Evolutionary conservation across 2,329 filamentous ascomycete species (phyloP), one percentile per base, ranked within the genome.

Genomic region (Claviceps capensis): DNA sequence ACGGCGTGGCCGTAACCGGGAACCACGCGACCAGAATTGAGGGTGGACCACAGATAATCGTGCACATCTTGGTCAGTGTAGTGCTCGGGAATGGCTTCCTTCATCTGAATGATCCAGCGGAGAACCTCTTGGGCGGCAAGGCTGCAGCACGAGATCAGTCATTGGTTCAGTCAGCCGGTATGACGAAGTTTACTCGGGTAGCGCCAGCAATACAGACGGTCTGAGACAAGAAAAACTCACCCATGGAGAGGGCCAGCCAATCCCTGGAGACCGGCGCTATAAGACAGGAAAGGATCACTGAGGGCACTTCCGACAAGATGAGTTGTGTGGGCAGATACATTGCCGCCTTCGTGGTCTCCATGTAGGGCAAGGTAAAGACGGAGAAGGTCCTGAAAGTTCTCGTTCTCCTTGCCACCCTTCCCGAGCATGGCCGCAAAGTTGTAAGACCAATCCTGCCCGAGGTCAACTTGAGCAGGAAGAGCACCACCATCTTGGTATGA

Each of bases 371-470:
- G 82, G 71, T 98, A 98, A 36, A 98, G 75, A 60, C 93, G 82
- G 56, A 98, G 79, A 19, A 98, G 78, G 63, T 98, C 93, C 67
- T 97, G 91, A 78, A 98, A 95, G 67, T 87, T 86, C 71, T 90
- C 87, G 61, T 97, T 85, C 70, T 95, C 77, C 69, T 85, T 81
- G 59, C 89, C 88, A 49, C 84, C 81, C 74, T 94, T 95, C 64
- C 91, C 91, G 51, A 97, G 80, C 82, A 97, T 89, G 58, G 89
- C 87, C 46, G 93, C 93, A 64, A 96, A 98, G 78, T 98, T 98
- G 77, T 96, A 95, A 0, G 90, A 85, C 93, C 93, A 98, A 71
- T 98, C 93, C 72, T 96, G 88, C 60, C 85, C 78, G 53, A 81
- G 70, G 62, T 98, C 90, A 48, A 94, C 75, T 67, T 86, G 74